Percentiles rank a stretch among this genome's conserved stretches.
Conservation (phyloP, 257 asterid genomes). For the Cynanchum wilfordii region DNA sequence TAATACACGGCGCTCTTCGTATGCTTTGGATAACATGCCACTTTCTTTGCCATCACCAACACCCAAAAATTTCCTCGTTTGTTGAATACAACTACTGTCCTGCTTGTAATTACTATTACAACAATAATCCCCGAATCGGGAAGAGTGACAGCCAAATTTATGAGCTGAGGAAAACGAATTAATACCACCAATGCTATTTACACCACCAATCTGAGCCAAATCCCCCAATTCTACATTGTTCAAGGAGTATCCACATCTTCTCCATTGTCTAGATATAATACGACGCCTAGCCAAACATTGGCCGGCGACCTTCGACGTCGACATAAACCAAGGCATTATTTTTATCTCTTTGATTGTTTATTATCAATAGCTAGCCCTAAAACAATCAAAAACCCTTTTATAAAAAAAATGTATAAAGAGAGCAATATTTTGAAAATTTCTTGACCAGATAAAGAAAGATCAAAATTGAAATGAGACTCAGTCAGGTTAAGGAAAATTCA, state of each 20-base stretch:
- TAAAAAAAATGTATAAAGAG: neutral
- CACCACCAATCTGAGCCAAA: constrained; percentile 41
- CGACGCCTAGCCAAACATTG: constrained; percentile 34
- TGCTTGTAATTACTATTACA: constrained; percentile 16
- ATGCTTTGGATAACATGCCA: constrained; percentile 50
- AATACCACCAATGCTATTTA: constrained; percentile 39
- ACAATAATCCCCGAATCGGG: constrained; percentile 2
- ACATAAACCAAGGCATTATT: constrained; percentile 48
- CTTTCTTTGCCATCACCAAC: constrained; percentile 85
- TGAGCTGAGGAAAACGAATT: constrained; percentile 23
- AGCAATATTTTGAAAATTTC: neutral
- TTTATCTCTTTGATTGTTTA: neutral
- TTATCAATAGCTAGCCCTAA: constrained; percentile 6
- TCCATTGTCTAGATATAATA: constrained; percentile 27
- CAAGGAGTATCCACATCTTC: constrained; percentile 14
- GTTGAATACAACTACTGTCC: constrained; percentile 32
- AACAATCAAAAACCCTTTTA: constrained; percentile 5
- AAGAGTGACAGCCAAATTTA: constrained; percentile 7
- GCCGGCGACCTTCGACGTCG: constrained; percentile 44
- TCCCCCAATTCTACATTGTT: constrained; percentile 14
- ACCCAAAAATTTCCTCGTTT: constrained; percentile 77
- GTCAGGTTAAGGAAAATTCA: neutral
- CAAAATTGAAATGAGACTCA: neutral
- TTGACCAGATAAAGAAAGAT: neutral
- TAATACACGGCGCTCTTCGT: constrained; percentile 67